A percentile compares a stretch with the other conserved stretches of the same genome.
Evolutionary conservation across 495 filamentous ascomycete species (phyloP).

Genomic region (Hypoxylon subgilvum): DNA sequence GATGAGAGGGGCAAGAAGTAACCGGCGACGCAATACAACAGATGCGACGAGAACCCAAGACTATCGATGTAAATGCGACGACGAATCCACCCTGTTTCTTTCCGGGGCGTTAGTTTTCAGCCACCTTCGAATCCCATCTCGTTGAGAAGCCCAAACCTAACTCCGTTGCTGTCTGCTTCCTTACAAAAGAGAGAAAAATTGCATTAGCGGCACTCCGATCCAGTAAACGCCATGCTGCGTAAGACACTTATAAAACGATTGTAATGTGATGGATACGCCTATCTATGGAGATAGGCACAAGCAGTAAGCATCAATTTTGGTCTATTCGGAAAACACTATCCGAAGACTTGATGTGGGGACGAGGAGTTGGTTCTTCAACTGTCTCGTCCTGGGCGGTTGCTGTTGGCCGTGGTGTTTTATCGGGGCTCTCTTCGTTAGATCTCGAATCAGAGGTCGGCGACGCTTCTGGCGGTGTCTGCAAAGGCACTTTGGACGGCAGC

Average conservation of each 20-base stretch:
- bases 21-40: neutral
- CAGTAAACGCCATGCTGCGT: slow-evolving; percentile 40
- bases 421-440: slow-evolving; percentile 8
- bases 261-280: slow-evolving; percentile 7
- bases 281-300: neutral
- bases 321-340: slow-evolving; percentile 5
- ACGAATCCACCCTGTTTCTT: slow-evolving; percentile 26
- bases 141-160: slow-evolving; percentile 32
- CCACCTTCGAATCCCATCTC: slow-evolving; percentile 12
- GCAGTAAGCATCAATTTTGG: slow-evolving; percentile 1
- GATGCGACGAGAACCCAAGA: slow-evolving; percentile 12
- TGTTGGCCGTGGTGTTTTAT: slow-evolving; percentile 34
- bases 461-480: slow-evolving; percentile 30
- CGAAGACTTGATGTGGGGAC: slow-evolving; percentile 21
- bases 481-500: slow-evolving; percentile 9
- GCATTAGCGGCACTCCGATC: slow-evolving; percentile 28
- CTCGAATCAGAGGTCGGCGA: slow-evolving; percentile 9
- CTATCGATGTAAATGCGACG: slow-evolving; percentile 34
- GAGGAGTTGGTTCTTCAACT: slow-evolving; percentile 33
- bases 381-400: slow-evolving; percentile 10
- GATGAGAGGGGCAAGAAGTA: neutral
- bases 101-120: slow-evolving; percentile 18
- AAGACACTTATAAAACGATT: slow-evolving; percentile 28
- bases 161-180: slow-evolving; percentile 32
- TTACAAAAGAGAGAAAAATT: slow-evolving; percentile 39